A percentile compares a stretch with the other conserved stretches of the same genome.
These are phyloP conservation scores for Puccinia hordei DNA, from an alignment of 1,284 basidiomycete genomes.

Conservation along the genomic window DNA sequence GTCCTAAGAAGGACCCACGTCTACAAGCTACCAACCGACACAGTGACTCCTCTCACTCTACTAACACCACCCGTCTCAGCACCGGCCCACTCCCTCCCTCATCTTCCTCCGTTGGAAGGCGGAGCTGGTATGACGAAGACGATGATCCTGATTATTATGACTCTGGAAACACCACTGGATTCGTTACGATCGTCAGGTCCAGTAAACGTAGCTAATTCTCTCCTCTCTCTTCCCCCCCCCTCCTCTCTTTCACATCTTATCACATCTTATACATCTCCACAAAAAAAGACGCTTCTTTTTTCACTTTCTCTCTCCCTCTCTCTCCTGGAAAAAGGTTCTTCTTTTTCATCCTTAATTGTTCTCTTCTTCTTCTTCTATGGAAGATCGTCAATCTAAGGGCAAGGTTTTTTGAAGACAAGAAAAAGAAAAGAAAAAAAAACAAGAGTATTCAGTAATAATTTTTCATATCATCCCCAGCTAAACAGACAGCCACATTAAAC, in stretches of 20 bases:
- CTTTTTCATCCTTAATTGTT: too few species aligned
- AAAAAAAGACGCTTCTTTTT: too few species aligned
- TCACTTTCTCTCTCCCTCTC: too few species aligned
- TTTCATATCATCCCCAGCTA: too few species aligned
- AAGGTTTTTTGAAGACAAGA: too few species aligned
- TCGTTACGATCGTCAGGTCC: conserved; percentile 36
- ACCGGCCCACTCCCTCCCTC: neutral
- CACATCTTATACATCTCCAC: too few species aligned
- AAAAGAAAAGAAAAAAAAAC: too few species aligned
- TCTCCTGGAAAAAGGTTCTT: too few species aligned
- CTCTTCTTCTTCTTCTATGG: too few species aligned
- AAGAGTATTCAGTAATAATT: too few species aligned
- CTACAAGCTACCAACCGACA: neutral
- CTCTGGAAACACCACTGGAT: conserved; percentile 4
- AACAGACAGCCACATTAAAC: too few species aligned
- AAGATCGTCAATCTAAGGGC: too few species aligned
- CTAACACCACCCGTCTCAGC: conserved; percentile 4
- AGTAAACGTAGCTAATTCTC: neutral
- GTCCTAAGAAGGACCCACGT: neutral
- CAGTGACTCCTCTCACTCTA: conserved; percentile 22
- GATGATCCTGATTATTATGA: conserved; percentile 12
- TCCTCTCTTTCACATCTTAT: conserved; percentile 2
- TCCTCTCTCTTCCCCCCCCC: neutral
- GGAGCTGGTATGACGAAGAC: conserved; percentile 36
- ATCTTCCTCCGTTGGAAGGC: neutral